Conservation (phyloP, 2,329 filamentous ascomycete species). For the Ilyonectria robusta region DNA sequence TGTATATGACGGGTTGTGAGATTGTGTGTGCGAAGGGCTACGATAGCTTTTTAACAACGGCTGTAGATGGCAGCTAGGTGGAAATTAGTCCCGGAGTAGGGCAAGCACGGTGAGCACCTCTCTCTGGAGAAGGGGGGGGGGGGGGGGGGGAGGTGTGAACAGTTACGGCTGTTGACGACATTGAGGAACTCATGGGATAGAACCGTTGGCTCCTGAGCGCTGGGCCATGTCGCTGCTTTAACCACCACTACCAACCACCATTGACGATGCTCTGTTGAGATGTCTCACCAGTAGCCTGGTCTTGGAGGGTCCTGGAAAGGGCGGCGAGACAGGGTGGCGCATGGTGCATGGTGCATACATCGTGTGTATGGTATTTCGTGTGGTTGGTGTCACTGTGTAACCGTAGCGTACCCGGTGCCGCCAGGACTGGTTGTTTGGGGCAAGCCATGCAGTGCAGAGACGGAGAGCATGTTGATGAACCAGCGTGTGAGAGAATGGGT, state of each 20-base stretch:
- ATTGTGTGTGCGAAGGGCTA: not conserved
- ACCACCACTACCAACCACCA: not conserved
- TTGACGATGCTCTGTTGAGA: not conserved
- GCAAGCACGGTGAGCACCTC: not conserved
- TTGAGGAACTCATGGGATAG: not conserved
- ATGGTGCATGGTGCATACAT: not conserved
- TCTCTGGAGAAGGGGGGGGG: not conserved
- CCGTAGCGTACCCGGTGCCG: not conserved
- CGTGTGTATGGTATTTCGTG: conserved; percentile 11
- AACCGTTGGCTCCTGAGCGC: not conserved
- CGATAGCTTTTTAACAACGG: not conserved
- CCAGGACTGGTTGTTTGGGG: conserved; percentile 4
- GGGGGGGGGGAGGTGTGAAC: not conserved
- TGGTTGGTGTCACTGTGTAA: conserved; percentile 13
- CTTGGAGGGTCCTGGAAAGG: not conserved
- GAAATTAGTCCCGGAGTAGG: not conserved
- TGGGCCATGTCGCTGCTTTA: not conserved
- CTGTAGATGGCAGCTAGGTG: not conserved
- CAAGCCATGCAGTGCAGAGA: not conserved
- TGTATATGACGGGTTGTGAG: not conserved
- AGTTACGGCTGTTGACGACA: not conserved
- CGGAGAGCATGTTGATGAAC: not conserved
- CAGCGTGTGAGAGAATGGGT: conserved; percentile 1
- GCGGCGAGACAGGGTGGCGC: conserved; percentile 2
- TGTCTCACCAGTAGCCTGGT: not conserved